phyloP scores from a whole-genome alignment of 129 eudicot species.

The Calendula officinalis region DNA sequence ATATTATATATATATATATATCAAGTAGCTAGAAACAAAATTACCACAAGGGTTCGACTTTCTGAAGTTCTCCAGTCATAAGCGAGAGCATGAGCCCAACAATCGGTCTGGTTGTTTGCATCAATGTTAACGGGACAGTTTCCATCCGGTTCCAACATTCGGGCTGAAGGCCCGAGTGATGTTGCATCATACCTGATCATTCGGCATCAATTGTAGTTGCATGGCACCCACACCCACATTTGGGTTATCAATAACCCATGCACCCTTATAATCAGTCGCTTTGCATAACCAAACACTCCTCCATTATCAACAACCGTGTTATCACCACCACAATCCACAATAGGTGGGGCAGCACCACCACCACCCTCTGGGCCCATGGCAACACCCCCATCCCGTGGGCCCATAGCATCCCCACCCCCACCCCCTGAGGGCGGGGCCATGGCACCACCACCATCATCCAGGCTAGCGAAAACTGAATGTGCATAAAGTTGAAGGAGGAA shows the following conservation, averaged over 20 bases:
- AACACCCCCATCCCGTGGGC: no score
- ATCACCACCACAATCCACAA: background rate
- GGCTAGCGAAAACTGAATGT: background rate
- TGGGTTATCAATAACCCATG: constrained; percentile 33
- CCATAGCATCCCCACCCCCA: no score
- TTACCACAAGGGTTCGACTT: constrained; percentile 45
- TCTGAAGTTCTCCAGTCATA: constrained; percentile 47
- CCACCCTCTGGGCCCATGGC: background rate
- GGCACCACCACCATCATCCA: background rate
- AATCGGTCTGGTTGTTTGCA: constrained; percentile 34
- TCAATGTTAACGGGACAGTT: constrained; percentile 32
- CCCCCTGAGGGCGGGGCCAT: no score
- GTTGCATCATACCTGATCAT: constrained; percentile 62
- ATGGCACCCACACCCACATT: constrained; percentile 67
- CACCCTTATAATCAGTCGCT: constrained; percentile 28
- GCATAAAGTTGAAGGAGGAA: constrained; percentile 18
- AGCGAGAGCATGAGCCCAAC: constrained; percentile 66
- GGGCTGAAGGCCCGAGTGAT: constrained; percentile 47
- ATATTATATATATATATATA: no score
- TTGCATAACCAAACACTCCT: background rate
- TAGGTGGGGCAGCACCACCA: background rate
- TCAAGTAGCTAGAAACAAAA: background rate
- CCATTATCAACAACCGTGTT: background rate
- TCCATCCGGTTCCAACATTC: constrained; percentile 26
- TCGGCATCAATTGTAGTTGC: constrained; percentile 78